Evolutionary conservation across 305 asterid species (phyloP), one percentile per base, ranked within the genome.

Genomic region (Fraxinus baroniana): DNA sequence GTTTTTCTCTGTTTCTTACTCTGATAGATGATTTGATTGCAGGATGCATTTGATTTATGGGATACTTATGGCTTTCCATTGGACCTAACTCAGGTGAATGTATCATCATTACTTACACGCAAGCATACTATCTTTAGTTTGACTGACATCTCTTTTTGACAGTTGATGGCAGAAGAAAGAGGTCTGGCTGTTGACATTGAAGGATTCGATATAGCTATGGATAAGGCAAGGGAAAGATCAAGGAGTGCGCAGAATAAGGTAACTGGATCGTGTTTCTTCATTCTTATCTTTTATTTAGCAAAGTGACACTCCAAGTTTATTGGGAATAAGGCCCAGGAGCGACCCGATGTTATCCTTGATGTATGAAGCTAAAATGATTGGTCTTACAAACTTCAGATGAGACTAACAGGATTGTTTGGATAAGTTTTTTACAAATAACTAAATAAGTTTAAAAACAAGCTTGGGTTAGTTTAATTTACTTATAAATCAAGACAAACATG

Each of bases 141-240:
- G 55, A 83, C 80, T 85, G 28, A 78, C 80, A 68, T 75, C 72
- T 85, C 73, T 80, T 75, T 84, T 81, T 80, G 77, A 84, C 91
- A 95, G 97, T 85, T 97, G 80, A 97, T 97, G 99, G 99, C 98
- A 24, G 99, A 94, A 87, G 99, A 97, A 89, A 89, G 95, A 87
- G 95, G 97, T 60, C 77, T 97, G 89, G 77, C 92, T 37, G 99
- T 97, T 83, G 98, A 94, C 79, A 89, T 88, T 77, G 91, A 89
- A 74, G 99, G 93, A 52, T 97, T 92, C 85, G 80, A 93, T 79
- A 71, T 28, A 33, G 96, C 96, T 82, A 94, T 94, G 99, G 86
- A 87, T 73, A 90, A 90, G 85, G 99, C 99, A 72, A 90, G 97
- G 85, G 96, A 97, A 91, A 89, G 98, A 86, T 97, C 98, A 81